Percentiles rank a stretch among this genome's conserved stretches.
These are phyloP conservation scores for Colletotrichum spaethianum DNA, from an alignment of 2,329 filamentous ascomycete species.

Conservation along the genomic window DNA sequence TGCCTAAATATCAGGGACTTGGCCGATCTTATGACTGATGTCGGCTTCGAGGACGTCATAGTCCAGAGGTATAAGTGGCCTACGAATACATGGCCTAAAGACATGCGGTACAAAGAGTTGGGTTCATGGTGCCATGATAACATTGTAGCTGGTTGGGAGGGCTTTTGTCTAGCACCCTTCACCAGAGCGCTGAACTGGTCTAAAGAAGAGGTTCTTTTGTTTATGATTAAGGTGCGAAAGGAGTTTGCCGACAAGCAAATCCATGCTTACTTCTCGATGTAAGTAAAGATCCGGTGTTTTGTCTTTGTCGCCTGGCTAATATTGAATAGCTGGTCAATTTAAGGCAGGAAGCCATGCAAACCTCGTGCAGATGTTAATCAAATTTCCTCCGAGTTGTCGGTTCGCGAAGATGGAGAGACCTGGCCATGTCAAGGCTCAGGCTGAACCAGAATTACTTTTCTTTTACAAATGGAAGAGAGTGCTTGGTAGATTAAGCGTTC, in stretches of 20 bases:
- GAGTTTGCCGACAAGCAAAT: conserved; percentile 45
- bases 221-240: conserved; percentile 45
- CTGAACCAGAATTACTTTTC: neutral
- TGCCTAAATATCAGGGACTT: conserved; percentile 47
- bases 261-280: conserved; percentile 42
- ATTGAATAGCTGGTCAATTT: neutral
- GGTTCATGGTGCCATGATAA: conserved; percentile 46
- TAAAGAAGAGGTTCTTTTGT: conserved; percentile 43
- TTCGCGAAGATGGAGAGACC: too few species aligned
- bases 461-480: too few species aligned
- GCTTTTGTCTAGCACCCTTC: conserved; percentile 46
- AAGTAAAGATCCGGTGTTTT: neutral
- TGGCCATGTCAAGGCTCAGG: neutral
- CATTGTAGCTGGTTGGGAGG: conserved; percentile 44
- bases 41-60: conserved; percentile 64
- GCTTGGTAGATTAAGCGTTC: too few species aligned
- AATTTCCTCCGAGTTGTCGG: neutral
- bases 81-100: conserved; percentile 62
- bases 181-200: conserved; percentile 46
- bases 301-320: neutral
- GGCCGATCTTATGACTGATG: conserved; percentile 56
- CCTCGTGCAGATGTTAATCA: neutral
- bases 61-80: conserved; percentile 62
- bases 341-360: neutral
- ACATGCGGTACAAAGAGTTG: conserved; percentile 62